Conservation (phyloP, 2,329 filamentous ascomycete genomes). For the Aschersonia sp. region DNA sequence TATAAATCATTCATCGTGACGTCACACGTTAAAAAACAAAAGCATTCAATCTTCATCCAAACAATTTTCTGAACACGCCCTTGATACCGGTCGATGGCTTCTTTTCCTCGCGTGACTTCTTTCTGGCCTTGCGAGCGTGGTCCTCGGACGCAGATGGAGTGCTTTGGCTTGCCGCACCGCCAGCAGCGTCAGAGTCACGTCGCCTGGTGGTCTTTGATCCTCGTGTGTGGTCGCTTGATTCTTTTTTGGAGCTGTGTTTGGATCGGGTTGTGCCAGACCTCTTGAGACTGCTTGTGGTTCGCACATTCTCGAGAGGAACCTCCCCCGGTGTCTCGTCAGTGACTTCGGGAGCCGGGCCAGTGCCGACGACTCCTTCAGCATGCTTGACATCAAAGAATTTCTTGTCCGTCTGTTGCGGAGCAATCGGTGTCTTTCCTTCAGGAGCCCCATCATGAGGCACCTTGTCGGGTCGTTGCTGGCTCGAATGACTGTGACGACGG, state of each 20-base stretch:
- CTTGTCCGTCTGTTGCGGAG: constrained; percentile 14
- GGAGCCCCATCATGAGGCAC: constrained; percentile 13
- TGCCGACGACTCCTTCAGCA: constrained; percentile 17
- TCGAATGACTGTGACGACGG: constrained; percentile 25
- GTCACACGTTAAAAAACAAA: neutral
- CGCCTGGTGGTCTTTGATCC: constrained; percentile 10
- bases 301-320: neutral
- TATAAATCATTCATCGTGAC: constrained; percentile 5
- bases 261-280: constrained; percentile 14
- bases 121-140: constrained; percentile 18
- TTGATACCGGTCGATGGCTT: constrained; percentile 16
- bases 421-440: constrained; percentile 9
- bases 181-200: constrained; percentile 4
- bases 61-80: constrained; percentile 22
- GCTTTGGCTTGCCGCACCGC: constrained; percentile 1
- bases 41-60: constrained; percentile 6
- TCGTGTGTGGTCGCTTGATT: constrained; percentile 13
- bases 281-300: constrained; percentile 13
- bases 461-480: constrained; percentile 15
- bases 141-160: constrained; percentile 11
- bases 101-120: constrained; percentile 17
- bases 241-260: constrained; percentile 11
- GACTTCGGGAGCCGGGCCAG: constrained; percentile 9
- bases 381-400: constrained; percentile 27
- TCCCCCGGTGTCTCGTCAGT: constrained; percentile 8